Conservation (phyloP, 192 early-diverging fungal genomes). For the Coemansia sp. region DNA sequence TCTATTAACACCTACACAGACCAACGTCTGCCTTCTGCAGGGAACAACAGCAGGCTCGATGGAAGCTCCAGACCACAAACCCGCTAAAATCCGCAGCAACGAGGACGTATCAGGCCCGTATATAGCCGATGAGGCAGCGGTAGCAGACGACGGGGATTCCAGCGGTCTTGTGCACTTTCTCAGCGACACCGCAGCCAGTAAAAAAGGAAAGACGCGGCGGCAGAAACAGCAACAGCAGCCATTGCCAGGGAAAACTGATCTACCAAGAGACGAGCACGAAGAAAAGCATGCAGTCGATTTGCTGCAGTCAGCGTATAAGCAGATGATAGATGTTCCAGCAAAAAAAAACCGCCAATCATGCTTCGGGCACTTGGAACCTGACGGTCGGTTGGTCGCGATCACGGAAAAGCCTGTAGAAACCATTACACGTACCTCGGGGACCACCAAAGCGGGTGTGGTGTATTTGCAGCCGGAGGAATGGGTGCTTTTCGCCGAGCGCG, state of each 20-base stretch:
- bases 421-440: slow-evolving; percentile 30
- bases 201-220: neutral
- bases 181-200: slow-evolving; percentile 2
- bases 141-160: slow-evolving; percentile 7
- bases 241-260: slow-evolving; percentile 17
- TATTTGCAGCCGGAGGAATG: slow-evolving; percentile 42
- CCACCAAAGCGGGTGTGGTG: slow-evolving; percentile 5
- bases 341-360: slow-evolving; percentile 28
- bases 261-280: slow-evolving; percentile 16
- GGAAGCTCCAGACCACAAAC: too few species aligned
- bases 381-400: slow-evolving; percentile 10
- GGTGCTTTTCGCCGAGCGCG: slow-evolving; percentile 39
- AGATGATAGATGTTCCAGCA: slow-evolving; percentile 30
- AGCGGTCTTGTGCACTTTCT: slow-evolving; percentile 17
- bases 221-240: neutral
- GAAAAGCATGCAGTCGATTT: slow-evolving; percentile 13
- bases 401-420: slow-evolving; percentile 19
- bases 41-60: too few species aligned
- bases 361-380: slow-evolving; percentile 8
- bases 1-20: too few species aligned
- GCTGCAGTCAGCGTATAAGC: slow-evolving; percentile 21
- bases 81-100: neutral
- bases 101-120: neutral
- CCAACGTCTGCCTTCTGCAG: too few species aligned
- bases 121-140: neutral